These are phyloP conservation scores for Ophiostoma triangulosporum DNA, from an alignment of 2,329 filamentous ascomycete species.

Conservation along the genomic window DNA sequence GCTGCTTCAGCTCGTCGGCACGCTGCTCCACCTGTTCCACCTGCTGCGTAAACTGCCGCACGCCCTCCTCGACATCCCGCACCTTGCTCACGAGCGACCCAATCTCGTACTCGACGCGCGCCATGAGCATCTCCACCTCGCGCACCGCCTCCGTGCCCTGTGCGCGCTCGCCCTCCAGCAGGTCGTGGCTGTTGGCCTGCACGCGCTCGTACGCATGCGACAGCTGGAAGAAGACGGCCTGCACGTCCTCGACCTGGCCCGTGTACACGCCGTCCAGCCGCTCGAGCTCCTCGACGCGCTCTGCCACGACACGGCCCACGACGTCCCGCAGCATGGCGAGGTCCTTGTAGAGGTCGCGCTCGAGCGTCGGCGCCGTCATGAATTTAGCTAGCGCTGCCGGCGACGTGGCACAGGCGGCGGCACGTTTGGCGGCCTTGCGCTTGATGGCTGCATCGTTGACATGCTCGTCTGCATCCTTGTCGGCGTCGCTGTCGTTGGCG, in stretches of 20 bases:
- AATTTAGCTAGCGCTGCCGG: conserved; percentile 20
- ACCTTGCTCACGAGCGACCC: conserved; percentile 66
- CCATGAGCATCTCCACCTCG: conserved; percentile 67
- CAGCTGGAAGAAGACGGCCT: conserved; percentile 54
- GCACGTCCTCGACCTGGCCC: conserved; percentile 50
- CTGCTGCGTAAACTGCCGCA: conserved; percentile 66
- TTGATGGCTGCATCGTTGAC: not conserved
- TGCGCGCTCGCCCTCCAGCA: conserved; percentile 55
- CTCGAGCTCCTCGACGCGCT: conserved; percentile 42
- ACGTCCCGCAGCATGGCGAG: conserved; percentile 38
- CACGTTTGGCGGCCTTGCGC: not conserved
- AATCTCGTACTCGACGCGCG: conserved; percentile 87
- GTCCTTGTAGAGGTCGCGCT: conserved; percentile 38
- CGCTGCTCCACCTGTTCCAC: conserved; percentile 57
- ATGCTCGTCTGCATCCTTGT: conserved; percentile 11
- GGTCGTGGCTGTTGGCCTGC: conserved; percentile 51
- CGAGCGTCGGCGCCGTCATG: conserved; percentile 34
- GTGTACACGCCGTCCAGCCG: conserved; percentile 48
- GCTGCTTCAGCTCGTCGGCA: conserved; percentile 47
- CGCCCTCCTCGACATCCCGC: conserved; percentile 73
- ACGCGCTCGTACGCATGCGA: conserved; percentile 57
- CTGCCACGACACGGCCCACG: conserved; percentile 47
- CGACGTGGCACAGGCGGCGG: not conserved
- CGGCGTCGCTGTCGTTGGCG: not conserved
- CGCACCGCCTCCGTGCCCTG: conserved; percentile 58